phyloP scores from a whole-genome alignment of 192 early-diverging fungal species.

The Lobosporangium transversale region DNA sequence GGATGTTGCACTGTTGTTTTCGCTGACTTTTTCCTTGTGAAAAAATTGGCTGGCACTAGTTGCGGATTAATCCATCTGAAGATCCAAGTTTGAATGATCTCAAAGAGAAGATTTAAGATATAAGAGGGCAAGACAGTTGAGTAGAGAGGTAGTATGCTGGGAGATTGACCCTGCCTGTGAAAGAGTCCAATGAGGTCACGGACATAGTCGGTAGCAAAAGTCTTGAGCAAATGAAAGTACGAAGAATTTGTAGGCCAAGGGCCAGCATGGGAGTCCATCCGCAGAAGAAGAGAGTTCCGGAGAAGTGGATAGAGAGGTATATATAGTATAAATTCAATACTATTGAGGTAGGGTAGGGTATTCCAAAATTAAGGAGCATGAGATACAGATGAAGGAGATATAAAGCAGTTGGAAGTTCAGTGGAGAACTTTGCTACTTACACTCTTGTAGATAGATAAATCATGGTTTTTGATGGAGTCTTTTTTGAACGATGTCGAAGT shows the following conservation, averaged over 20 bases:
- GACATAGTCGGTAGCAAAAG: conserved; percentile 42
- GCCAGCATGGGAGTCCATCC: conserved; percentile 43
- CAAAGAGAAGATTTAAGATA: conserved; percentile 43
- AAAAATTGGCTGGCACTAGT: conserved; percentile 30
- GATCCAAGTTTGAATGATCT: conserved; percentile 51
- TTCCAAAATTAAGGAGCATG: no score
- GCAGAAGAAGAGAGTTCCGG: conserved; percentile 33
- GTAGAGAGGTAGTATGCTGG: conserved; percentile 34
- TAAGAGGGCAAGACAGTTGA: conserved; percentile 49
- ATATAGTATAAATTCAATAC: conserved; percentile 47
- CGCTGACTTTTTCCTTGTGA: conserved; percentile 28
- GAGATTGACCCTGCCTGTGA: conserved; percentile 33
- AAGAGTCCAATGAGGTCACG: conserved; percentile 51
- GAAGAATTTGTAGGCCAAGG: conserved; percentile 34
- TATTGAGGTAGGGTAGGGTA: background rate
- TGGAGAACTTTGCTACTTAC: no score
- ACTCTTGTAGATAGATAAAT: conserved; percentile 39
- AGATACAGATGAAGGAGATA: no score
- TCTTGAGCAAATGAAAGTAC: conserved; percentile 26
- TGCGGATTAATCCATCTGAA: conserved; percentile 51
- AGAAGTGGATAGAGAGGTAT: conserved; percentile 52
- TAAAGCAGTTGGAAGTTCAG: no score
- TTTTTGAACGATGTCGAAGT: conserved; percentile 35
- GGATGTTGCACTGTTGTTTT: background rate
- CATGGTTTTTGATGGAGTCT: conserved; percentile 30